These are phyloP conservation scores for Cryptococcus sp. DNA, from an alignment of 1,284 basidiomycete genomes.

Conservation along the genomic window DNA sequence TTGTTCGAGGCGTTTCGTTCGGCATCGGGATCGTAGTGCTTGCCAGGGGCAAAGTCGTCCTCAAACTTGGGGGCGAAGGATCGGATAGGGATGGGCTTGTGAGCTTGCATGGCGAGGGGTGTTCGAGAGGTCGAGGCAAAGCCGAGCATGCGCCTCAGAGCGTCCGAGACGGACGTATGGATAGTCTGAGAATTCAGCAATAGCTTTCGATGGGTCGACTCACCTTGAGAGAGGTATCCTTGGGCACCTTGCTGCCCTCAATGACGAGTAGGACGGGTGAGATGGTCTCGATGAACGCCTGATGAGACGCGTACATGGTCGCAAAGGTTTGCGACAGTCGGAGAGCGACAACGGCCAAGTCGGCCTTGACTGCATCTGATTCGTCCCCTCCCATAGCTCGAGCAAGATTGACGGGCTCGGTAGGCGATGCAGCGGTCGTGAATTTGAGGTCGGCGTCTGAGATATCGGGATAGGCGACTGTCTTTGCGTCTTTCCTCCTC, in stretches of 20 bases:
- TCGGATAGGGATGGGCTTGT: constrained; percentile 94
- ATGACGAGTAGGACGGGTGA: constrained; percentile 61
- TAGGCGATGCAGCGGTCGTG: constrained; percentile 15
- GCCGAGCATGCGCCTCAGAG: constrained; percentile 60
- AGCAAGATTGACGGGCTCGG: constrained; percentile 25
- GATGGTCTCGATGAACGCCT: constrained; percentile 79
- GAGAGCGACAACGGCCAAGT: constrained; percentile 55
- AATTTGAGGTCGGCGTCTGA: constrained; percentile 32
- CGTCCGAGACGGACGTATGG: constrained; percentile 48
- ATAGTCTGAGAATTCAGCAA: constrained; percentile 45
- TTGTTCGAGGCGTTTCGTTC: constrained; percentile 85
- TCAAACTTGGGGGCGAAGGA: constrained; percentile 94
- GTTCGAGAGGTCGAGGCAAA: constrained; percentile 66
- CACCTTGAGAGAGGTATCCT: constrained; percentile 58
- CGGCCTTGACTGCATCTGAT: constrained; percentile 51
- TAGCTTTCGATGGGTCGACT: constrained; percentile 17
- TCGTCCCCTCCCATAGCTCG: constrained; percentile 31
- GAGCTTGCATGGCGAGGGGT: constrained; percentile 81
- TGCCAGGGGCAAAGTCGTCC: constrained; percentile 58
- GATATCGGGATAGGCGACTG: constrained; percentile 67
- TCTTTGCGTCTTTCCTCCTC: constrained; percentile 40
- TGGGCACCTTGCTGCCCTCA: constrained; percentile 52
- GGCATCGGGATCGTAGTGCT: constrained; percentile 86
- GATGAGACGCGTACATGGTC: constrained; percentile 66
- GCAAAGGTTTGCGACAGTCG: constrained; percentile 63